A percentile compares a stretch with the other conserved stretches of the same genome.
Conservation (phyloP, 257 asterid species). For the Solanum acaule region DNA sequence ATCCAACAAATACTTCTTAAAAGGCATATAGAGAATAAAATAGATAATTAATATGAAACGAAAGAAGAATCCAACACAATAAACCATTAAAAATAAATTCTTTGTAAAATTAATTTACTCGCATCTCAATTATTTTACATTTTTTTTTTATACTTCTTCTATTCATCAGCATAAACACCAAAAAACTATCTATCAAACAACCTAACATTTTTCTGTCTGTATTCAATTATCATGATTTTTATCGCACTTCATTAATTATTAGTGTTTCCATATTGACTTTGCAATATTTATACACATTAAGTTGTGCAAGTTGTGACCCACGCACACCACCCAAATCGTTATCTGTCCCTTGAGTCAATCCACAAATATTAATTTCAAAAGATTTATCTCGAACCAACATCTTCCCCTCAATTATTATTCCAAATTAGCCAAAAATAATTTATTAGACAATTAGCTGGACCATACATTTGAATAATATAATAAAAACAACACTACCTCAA, state of each 20-base stretch:
- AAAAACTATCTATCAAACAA: not conserved
- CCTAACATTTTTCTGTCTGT: not conserved
- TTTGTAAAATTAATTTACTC: not conserved
- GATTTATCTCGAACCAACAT: slow-evolving; percentile 1
- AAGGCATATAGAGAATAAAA: not conserved
- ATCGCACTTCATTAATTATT: not conserved
- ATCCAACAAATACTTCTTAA: not conserved
- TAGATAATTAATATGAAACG: not conserved
- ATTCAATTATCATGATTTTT: not conserved
- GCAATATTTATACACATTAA: not conserved
- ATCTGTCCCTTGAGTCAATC: not conserved
- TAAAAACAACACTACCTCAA: not conserved
- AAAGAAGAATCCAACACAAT: too few relatives aligned
- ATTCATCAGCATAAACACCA: not conserved
- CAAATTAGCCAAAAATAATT: not conserved
- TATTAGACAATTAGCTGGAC: not conserved
- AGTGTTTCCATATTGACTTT: slow-evolving; percentile 7
- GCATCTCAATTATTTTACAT: not conserved
- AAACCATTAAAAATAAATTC: not conserved
- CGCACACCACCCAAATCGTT: not conserved
- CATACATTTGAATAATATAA: not conserved
- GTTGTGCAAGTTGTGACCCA: not conserved
- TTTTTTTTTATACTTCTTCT: not conserved
- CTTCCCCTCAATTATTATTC: slow-evolving; percentile 1
- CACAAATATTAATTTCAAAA: not conserved